A percentile compares a stretch with the other conserved stretches of the same genome.
phyloP scores from a whole-genome alignment of 495 filamentous ascomycete species.

The Neurospora terricola region DNA sequence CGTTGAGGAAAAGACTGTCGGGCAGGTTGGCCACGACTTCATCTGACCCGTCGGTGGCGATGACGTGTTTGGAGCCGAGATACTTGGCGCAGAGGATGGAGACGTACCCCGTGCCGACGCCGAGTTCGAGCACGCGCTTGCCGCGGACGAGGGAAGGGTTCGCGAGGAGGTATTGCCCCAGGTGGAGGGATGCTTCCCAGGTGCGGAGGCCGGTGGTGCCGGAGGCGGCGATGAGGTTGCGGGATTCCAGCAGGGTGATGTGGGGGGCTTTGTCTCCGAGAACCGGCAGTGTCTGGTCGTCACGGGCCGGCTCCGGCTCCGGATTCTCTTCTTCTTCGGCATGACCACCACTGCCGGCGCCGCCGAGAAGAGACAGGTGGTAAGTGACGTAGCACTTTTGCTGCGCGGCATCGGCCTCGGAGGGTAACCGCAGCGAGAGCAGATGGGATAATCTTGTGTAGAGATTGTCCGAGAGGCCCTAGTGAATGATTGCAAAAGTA shows the following conservation, averaged over 20 bases:
- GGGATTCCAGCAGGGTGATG: conserved; percentile 60
- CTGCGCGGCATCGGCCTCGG: conserved; percentile 54
- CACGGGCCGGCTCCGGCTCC: neutral
- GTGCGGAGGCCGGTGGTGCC: conserved; percentile 84
- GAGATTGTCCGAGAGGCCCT: conserved; percentile 73
- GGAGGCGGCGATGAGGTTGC: conserved; percentile 57
- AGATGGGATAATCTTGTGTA: conserved; percentile 50
- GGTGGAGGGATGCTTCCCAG: conserved; percentile 87
- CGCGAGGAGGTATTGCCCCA: conserved; percentile 58
- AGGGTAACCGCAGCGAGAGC: conserved; percentile 47
- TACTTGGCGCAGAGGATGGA: conserved; percentile 71
- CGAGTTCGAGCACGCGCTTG: conserved; percentile 72
- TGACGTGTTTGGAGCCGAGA: conserved; percentile 50
- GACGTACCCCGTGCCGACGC: conserved; percentile 79
- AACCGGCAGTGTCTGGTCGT: neutral
- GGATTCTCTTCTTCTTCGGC: neutral
- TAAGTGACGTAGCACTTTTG: conserved; percentile 71
- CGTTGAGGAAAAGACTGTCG: conserved; percentile 59
- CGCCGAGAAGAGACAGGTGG: conserved; percentile 33
- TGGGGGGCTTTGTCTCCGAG: conserved; percentile 4
- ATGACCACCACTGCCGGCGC: neutral
- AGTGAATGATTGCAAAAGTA: neutral
- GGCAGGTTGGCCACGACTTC: conserved; percentile 59
- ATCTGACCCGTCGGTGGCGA: conserved; percentile 74
- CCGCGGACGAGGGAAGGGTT: conserved; percentile 33